Evolutionary conservation across 371 early-diverging fungal genomes (phyloP), one percentile per base, ranked within the genome.

Genomic region (Actinomortierella wolfii): DNA sequence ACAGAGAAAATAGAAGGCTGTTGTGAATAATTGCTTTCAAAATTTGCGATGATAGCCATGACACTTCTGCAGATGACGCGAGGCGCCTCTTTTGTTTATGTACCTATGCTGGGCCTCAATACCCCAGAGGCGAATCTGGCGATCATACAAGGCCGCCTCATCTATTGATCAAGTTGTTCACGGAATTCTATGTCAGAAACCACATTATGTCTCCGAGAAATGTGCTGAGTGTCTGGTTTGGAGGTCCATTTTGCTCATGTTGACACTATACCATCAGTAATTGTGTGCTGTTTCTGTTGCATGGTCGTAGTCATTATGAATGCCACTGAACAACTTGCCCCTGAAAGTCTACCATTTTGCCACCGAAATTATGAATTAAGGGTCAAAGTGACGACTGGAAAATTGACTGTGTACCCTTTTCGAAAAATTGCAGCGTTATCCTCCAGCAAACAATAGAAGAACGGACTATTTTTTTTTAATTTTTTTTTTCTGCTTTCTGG

Each of bases 51-150:
- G n/a, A n/a, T n/a, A n/a, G n/a, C n/a, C n/a, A n/a, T n/a, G n/a
- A n/a, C n/a, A n/a, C n/a, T n/a, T n/a, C n/a, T n/a, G n/a, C n/a
- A n/a, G n/a, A n/a, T n/a, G n/a, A n/a, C n/a, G n/a, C n/a, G n/a
- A n/a, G n/a, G n/a, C n/a, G n/a, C n/a, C n/a, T n/a, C 29, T 15
- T 43, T 20, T 13, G 21, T 0, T 21, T 42, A 34, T n/a, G 65
- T 82, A 91, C 94, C 90, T 80, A 73, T 87, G 85, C 68, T 97
- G 97, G 9, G 96, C 94, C 51, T 94, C 95, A 57, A 94, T 64
- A 9, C 97, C 97, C 97, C 97, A 97, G 20, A 97, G 79, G 43
- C 97, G 85, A 67, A 97, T 97, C 81, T 97, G 97, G 17, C 97
- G 84, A 80, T 97, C 97, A 59, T 97, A 97, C 23, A 96, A 84